Base-by-base conservation (phyloP, 2,329 filamentous ascomycete species). In the Keithomyces neogunnii region DNA sequence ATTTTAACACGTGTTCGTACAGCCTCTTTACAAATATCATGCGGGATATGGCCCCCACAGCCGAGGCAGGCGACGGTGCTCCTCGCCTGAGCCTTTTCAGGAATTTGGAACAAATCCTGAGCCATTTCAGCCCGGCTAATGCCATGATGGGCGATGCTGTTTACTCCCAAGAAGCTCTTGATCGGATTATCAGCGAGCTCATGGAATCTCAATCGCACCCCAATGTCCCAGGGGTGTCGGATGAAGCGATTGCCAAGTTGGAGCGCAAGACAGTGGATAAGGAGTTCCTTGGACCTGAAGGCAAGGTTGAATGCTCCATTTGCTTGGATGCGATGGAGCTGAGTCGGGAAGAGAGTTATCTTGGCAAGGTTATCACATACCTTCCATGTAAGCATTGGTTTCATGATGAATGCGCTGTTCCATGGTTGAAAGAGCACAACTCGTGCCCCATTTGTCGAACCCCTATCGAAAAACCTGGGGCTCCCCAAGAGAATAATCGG, bases 331-430 rank as follows among this genome's bases (percentile, higher is more conserved):
- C 88, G 31, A 85, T 95, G 55, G 76, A 81, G 30, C 63, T 87
- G 36, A 19, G 19, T 19, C 19, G 19, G 19, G 19, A 19, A 19
- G 19, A 19, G 19, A 19, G 19, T 19, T 19, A 19, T 19, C 19
- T 19, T 19, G 86, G 83, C 9, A 83, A 88, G 32, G 82, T 88
- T 63, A 88, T 92, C 4, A 80, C 87, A 0, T 78, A 85, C 45
- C 69, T 99, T 48, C 90, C 90, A 0, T 99, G 93, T 69, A 86
- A 82, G 53, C 93, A 99, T 63, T 96, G 89, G 89, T 97, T 96
- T 66, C 92, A 96, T 62, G 84, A 85, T 52, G 74, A 80, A 30
- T 97, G 92, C 61, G 87, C 93, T 35, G 77, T 82, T 29, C 75
- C 87, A 47, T 97, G 92, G 92, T 71, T 97, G 48, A 81, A 80